Conservation (phyloP, 2,329 filamentous ascomycete species). For the Venturia effusa region DNA sequence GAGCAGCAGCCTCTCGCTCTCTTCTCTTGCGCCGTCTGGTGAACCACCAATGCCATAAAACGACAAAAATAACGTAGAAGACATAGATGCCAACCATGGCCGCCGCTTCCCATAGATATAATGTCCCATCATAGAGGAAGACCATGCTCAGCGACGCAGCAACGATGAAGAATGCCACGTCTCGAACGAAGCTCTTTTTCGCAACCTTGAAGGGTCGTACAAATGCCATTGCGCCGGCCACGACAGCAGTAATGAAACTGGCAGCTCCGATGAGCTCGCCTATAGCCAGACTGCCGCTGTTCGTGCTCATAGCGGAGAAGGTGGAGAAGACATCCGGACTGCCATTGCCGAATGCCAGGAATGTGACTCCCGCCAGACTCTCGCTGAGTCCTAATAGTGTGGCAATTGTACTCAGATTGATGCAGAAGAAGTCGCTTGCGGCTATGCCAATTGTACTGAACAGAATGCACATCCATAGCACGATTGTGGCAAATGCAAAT, state of each 20-base stretch:
- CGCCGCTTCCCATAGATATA: slow-evolving; percentile 81
- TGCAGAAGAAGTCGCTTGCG: slow-evolving; percentile 95
- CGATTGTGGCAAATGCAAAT: slow-evolving; percentile 67
- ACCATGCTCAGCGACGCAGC: slow-evolving; percentile 79
- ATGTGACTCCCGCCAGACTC: slow-evolving; percentile 91
- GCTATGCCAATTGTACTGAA: slow-evolving; percentile 97
- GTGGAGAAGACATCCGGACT: slow-evolving; percentile 98
- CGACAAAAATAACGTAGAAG: slow-evolving; percentile 81
- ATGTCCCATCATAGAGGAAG: slow-evolving; percentile 72
- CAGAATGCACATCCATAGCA: slow-evolving; percentile 75
- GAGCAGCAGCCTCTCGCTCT: slow-evolving; percentile 58
- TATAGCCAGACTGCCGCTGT: slow-evolving; percentile 92
- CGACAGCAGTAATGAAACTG: slow-evolving; percentile 90
- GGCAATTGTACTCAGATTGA: slow-evolving; percentile 90
- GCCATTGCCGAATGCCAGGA: slow-evolving; percentile 93
- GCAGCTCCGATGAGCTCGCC: slow-evolving; percentile 93
- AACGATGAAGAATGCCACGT: slow-evolving; percentile 84
- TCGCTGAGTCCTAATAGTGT: slow-evolving; percentile 85
- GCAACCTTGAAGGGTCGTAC: slow-evolving; percentile 92
- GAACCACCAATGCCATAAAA: slow-evolving; percentile 84
- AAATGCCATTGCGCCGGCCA: slow-evolving; percentile 92
- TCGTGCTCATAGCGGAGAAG: slow-evolving; percentile 93
- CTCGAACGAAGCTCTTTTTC: slow-evolving; percentile 78
- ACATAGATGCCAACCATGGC: slow-evolving; percentile 85
- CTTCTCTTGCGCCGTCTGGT: slow-evolving; percentile 50